Base-by-base conservation (phyloP, 2,329 filamentous ascomycete genomes). In the Cadophora sp. region DNA sequence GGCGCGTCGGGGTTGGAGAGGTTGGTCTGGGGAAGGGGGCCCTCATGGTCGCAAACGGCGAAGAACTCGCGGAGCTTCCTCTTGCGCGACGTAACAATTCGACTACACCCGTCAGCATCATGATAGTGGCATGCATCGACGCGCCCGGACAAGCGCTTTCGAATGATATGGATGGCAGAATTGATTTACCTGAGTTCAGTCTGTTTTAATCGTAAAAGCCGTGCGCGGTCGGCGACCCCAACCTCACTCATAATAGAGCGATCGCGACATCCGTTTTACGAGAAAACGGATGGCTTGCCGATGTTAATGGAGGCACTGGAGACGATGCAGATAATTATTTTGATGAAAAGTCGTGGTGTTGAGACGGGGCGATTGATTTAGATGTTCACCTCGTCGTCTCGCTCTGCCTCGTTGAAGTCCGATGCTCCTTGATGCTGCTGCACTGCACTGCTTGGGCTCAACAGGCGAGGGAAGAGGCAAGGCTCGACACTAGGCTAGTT, bases 31-130 rank as follows among this genome's bases (percentile, higher is more conserved):
- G 87, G 87, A 76, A 89, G 78, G 72, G 83, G 83, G 79, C 83
- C 82, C 80, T 88, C 84, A 77, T 85, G 81, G 80, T 90, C 88
- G 80, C 91, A 91, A 84, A 92, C 90, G 86, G 92, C 86, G 84
- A 92, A 97, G 76, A 97, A 87, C 83, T 96, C 92, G 80, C 91
- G 91, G 79, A 97, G 87, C 86, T 97, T 97, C 81, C 93, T 90
- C 88, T 97, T 96, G 82, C 92, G 91, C 86, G 92, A 93, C 81
- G 86, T 87, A 85, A 92, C 88, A 86, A 91, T 90, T 87, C 87
- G 85, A 82, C 89, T 91, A 79, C 68, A 74, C 70, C 71, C 27
- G 70, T 80, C 79, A 77, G 73, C 69, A 76, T 65, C 37, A 31
- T 72, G 55, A 68, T 65, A 72, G 58, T 50, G 63, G 67, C 51